phyloP scores from a whole-genome alignment of 2,329 filamentous ascomycete species.

The Stagonosporopsis vannaccii region DNA sequence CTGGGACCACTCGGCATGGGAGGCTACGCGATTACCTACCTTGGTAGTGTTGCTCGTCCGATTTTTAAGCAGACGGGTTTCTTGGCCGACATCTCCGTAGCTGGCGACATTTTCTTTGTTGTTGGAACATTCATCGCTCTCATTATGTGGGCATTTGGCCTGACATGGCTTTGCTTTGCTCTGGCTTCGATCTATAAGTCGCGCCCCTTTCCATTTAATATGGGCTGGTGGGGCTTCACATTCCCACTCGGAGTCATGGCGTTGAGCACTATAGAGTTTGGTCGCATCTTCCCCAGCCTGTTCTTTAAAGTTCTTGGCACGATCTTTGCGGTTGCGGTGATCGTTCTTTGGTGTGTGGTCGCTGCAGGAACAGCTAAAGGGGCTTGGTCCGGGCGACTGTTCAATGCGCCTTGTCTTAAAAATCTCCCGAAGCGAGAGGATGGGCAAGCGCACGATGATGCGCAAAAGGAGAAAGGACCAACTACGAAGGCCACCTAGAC shows the following conservation, averaged over 20 bases:
- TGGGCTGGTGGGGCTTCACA: slow-evolving; percentile 69
- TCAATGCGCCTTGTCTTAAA: slow-evolving; percentile 62
- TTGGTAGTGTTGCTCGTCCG: slow-evolving; percentile 54
- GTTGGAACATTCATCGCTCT: slow-evolving; percentile 62
- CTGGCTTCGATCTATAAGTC: slow-evolving; percentile 56
- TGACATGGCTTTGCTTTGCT: slow-evolving; percentile 64
- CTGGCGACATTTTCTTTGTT: slow-evolving; percentile 63
- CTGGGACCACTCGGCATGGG: slow-evolving; percentile 72
- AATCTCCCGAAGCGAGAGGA: slow-evolving; percentile 38
- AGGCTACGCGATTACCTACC: slow-evolving; percentile 65
- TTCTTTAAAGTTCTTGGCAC: slow-evolving; percentile 67
- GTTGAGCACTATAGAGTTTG: slow-evolving; percentile 57
- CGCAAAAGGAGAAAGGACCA: not conserved
- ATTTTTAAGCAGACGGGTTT: slow-evolving; percentile 52
- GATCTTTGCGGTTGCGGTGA: slow-evolving; percentile 60
- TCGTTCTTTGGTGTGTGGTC: slow-evolving; percentile 64
- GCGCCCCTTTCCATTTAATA: slow-evolving; percentile 64
- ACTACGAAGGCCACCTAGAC: not conserved
- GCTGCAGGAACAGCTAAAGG: slow-evolving; percentile 58
- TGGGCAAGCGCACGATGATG: not conserved
- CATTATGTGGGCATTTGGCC: slow-evolving; percentile 64
- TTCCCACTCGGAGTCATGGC: slow-evolving; percentile 67
- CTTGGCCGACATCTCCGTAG: slow-evolving; percentile 47
- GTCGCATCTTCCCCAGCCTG: slow-evolving; percentile 59
- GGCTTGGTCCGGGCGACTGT: slow-evolving; percentile 58